phyloP scores from a whole-genome alignment of 495 filamentous ascomycete species.

The Haplographium delicatum region DNA sequence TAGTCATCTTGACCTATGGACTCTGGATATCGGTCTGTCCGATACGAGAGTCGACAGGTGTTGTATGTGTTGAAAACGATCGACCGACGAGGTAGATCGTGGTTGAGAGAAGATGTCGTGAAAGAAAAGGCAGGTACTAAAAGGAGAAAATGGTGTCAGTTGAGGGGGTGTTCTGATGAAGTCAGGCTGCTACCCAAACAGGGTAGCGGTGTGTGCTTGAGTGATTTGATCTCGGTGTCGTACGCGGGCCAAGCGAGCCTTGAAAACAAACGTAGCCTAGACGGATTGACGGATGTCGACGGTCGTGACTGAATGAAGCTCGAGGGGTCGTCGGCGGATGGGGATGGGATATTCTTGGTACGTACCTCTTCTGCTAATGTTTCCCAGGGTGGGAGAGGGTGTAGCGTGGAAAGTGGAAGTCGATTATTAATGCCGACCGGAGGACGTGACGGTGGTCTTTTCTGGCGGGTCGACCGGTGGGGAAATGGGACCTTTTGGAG shows the following conservation, averaged over 20 bases:
- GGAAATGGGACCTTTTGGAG: neutral
- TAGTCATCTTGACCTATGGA: constrained; percentile 37
- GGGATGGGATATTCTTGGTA: constrained; percentile 12
- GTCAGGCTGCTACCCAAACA: constrained; percentile 22
- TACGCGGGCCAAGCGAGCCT: constrained; percentile 16
- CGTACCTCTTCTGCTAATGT: constrained; percentile 26
- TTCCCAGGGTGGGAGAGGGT: constrained; percentile 6
- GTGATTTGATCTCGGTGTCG: no score
- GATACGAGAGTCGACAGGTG: constrained; percentile 25
- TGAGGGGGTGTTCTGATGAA: neutral
- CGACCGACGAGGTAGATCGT: constrained; percentile 15
- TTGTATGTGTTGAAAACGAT: constrained; percentile 14
- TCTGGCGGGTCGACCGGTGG: neutral
- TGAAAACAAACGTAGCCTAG: constrained; percentile 6
- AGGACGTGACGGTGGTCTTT: neutral
- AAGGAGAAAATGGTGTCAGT: constrained; percentile 17
- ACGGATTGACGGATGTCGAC: constrained; percentile 6
- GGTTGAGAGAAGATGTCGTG: constrained; percentile 4
- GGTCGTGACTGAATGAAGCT: constrained; percentile 1
- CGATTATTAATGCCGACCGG: constrained; percentile 10
- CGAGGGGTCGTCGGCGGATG: constrained; percentile 1
- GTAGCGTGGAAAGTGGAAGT: constrained; percentile 6
- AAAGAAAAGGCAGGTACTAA: constrained; percentile 13
- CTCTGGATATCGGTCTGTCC: constrained; percentile 26
- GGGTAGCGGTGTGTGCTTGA: constrained; percentile 19